Evolutionary conservation across 768 basidiomycete genomes (phyloP), one percentile per base, ranked within the genome.

Genomic region (Boletus reticuloceps): DNA sequence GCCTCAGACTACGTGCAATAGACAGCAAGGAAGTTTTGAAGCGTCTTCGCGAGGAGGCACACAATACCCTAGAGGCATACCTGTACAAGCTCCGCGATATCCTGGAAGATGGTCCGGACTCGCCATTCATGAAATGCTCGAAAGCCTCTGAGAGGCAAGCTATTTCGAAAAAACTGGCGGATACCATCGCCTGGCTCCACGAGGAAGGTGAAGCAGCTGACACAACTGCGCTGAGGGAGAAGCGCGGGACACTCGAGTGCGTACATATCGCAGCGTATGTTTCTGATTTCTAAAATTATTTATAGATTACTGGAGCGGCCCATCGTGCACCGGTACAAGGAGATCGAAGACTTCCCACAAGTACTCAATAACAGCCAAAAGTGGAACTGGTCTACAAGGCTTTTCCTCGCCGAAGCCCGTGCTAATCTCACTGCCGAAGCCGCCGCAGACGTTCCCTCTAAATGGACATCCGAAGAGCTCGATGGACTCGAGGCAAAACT

Each of bases 71-170:
- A 49, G 97, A 99, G 71, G 84, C 88, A 32, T 97, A 97, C 67
- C 72, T 98, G n/a, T 99, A 99, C 75, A 82, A 87, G 56, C 73
- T 97, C 34, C 86, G 91, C 20, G 94, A 94, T 65, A 77, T 96
- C 11, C 76, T 98, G 31, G 79, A 82, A 31, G 84, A 88, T 38
- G 80, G 82, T 12, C 62, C 73, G 6, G 80, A 84, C 9, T 83
- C 86, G 8, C 89, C 92, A 3, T 91, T 98, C 74, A 84, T 84
- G 71, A 88, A 90, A 65, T 95, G 88, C 68, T 95, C 94, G 6
- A 87, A 86, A 59, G 72, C 77, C 10, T 66, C 69, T 7, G 97
- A 99, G 70, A 77, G 92, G 45, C 73, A 79, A 54, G 76, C 75
- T n/a, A 80, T 98, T 53, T 71, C 75, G 3, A 78, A 80, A 47